Evolutionary conservation across 495 filamentous ascomycete species (phyloP).

Genomic region (Collariella sp.): DNA sequence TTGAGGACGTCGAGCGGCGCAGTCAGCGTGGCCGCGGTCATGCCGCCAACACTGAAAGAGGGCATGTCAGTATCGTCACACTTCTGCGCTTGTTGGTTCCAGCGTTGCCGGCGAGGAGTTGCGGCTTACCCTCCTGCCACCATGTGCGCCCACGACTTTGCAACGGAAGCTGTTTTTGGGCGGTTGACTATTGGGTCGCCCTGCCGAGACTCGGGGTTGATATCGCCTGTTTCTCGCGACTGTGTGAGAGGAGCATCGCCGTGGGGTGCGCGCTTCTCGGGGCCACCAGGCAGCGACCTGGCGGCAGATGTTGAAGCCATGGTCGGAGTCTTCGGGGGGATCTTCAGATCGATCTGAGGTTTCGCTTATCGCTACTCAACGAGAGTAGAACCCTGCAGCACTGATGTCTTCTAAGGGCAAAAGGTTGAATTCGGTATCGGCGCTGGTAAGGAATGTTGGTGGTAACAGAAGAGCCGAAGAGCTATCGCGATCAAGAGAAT

Average conservation of each 20-base stretch:
- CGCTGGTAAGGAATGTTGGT: not conserved
- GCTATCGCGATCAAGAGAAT: no score
- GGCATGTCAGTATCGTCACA: not conserved
- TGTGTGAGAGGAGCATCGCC: constrained; percentile 38
- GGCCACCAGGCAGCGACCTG: constrained; percentile 16
- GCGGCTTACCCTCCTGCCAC: constrained; percentile 70
- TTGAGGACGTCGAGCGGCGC: constrained; percentile 86
- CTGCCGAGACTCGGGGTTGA: constrained; percentile 36
- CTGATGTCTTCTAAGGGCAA: no score
- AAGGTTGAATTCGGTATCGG: not conserved
- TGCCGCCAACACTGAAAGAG: constrained; percentile 61
- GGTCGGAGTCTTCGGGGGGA: not conserved
- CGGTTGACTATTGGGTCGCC: constrained; percentile 25
- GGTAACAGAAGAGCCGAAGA: no score
- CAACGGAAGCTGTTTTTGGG: constrained; percentile 41
- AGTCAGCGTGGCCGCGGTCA: constrained; percentile 78
- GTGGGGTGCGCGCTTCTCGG: constrained; percentile 8
- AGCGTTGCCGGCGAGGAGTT: constrained; percentile 1
- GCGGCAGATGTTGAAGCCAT: constrained; percentile 22
- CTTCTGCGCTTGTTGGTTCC: not conserved
- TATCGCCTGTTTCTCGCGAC: constrained; percentile 55
- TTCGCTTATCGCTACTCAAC: not conserved
- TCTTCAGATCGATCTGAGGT: not conserved
- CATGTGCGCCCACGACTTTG: constrained; percentile 82
- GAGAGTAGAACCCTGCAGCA: not conserved